A percentile compares a stretch with the other conserved stretches of the same genome.
phyloP scores from a whole-genome alignment of 495 filamentous ascomycete genomes.

The Daldinia loculata region DNA sequence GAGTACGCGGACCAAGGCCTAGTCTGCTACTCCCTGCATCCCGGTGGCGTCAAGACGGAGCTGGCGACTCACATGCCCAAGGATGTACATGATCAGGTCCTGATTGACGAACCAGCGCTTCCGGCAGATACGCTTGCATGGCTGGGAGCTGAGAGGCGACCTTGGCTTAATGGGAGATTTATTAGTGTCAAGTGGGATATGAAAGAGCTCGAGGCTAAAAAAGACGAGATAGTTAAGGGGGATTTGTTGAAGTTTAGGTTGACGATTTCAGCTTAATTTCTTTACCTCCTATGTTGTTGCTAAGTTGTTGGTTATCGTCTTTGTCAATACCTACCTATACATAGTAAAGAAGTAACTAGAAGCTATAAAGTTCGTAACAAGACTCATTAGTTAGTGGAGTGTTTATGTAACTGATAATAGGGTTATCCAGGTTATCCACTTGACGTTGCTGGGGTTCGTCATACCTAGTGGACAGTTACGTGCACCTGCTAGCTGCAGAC shows the following conservation, averaged over 20 bases:
- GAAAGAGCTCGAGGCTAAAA: slow-evolving; percentile 55
- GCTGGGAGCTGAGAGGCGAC: slow-evolving; percentile 46
- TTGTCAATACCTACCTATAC: too few species aligned
- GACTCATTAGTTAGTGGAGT: not conserved
- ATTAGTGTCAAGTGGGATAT: slow-evolving; percentile 57
- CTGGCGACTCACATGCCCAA: slow-evolving; percentile 43
- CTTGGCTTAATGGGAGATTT: slow-evolving; percentile 54
- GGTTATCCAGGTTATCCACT: not conserved
- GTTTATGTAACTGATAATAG: not conserved
- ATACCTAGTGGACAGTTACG: slow-evolving; percentile 5
- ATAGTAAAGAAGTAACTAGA: too few species aligned
- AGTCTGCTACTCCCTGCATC: slow-evolving; percentile 53
- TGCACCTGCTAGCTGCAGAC: not conserved
- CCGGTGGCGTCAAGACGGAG: slow-evolving; percentile 56
- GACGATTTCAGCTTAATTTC: slow-evolving; percentile 21
- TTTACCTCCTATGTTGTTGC: not conserved
- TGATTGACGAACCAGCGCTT: slow-evolving; percentile 50
- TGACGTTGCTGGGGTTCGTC: slow-evolving; percentile 4
- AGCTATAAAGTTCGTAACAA: too few species aligned
- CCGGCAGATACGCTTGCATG: slow-evolving; percentile 51
- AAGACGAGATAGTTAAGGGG: slow-evolving; percentile 53
- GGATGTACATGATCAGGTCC: slow-evolving; percentile 16
- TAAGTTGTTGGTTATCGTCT: too few species aligned
- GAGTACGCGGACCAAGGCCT: slow-evolving; percentile 56
- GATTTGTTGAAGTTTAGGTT: slow-evolving; percentile 58